Conservation (phyloP, 805 yeast genomes). For the Brettanomyces nanus region DNA sequence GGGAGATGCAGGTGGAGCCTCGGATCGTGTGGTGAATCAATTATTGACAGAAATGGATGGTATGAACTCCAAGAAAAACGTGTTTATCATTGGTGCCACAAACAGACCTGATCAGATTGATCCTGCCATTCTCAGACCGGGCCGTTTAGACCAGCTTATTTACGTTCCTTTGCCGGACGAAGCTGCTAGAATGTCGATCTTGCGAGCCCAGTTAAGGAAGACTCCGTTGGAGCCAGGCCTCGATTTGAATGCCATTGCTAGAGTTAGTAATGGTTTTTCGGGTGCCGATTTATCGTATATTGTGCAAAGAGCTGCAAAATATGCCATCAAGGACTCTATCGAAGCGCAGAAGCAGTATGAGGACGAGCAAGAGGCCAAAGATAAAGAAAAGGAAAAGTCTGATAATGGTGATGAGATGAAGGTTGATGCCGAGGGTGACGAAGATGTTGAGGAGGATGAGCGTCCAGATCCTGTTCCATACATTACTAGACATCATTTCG, state of each 20-base stretch:
- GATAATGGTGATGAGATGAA: conserved; percentile 19
- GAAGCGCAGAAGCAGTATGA: conserved; percentile 60
- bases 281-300: conserved; percentile 98
- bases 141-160: conserved; percentile 96
- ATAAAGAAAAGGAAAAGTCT: conserved; percentile 34
- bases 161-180: conserved; percentile 99
- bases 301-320: conserved; percentile 97
- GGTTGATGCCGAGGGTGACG: conserved; percentile 31
- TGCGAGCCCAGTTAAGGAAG: conserved; percentile 94
- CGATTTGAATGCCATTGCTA: conserved; percentile 81
- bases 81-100: conserved; percentile 98
- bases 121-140: conserved; percentile 97
- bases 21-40: conserved; percentile 94
- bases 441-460: conserved; percentile 39
- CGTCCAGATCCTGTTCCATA: conserved; percentile 93
- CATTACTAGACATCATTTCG: conserved; percentile 89
- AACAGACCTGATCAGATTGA: conserved; percentile 99
- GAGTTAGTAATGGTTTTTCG: conserved; percentile 93
- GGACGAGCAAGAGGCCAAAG: conserved; percentile 45
- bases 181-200: conserved; percentile 83
- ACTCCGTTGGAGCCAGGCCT: conserved; percentile 98
- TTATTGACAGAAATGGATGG: conserved; percentile 98
- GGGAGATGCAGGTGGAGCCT: conserved; percentile 96
- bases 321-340: conserved; percentile 95
- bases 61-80: conserved; percentile 99